Percentiles rank a stretch among this genome's conserved stretches.
Conservation (phyloP, 192 early-diverging fungal species). For the Spizellomyces punctatus region DNA sequence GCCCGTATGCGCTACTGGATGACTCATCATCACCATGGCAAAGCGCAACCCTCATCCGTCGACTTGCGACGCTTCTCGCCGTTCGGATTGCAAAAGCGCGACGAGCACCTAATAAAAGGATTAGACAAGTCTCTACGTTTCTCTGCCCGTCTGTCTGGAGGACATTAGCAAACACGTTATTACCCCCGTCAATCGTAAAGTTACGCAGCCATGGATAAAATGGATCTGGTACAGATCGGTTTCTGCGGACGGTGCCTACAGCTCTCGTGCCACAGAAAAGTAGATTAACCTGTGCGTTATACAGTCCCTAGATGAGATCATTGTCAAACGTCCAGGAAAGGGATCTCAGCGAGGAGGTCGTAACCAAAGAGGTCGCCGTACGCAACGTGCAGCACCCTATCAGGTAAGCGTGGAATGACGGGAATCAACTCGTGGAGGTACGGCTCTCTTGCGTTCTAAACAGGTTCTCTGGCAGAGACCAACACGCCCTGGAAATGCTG, state of each 20-base stretch:
- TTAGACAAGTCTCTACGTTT: neutral
- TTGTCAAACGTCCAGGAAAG: neutral
- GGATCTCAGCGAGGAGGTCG: neutral
- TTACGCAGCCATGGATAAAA: neutral
- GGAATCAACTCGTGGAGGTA: neutral
- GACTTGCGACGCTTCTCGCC: too few relatives aligned
- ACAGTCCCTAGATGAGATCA: constrained; percentile 5
- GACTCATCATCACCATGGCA: too few relatives aligned
- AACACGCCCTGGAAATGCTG: neutral
- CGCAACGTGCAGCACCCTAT: constrained; percentile 8
- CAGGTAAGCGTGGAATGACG: neutral
- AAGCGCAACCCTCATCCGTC: too few relatives aligned
- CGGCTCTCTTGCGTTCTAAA: neutral
- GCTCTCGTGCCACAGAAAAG: neutral
- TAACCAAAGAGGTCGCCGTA: neutral
- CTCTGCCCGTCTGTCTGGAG: neutral
- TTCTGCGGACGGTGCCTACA: neutral
- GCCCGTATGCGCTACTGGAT: too few relatives aligned
- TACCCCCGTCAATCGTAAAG: neutral
- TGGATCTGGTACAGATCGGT: constrained; percentile 6
- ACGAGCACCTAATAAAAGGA: neutral
- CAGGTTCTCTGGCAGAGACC: neutral
- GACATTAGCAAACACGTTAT: neutral
- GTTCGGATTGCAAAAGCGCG: too few relatives aligned
- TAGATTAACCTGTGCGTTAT: neutral